phyloP scores from a whole-genome alignment of 2,329 filamentous ascomycete species.

The Ambrosiella cleistominuta region DNA sequence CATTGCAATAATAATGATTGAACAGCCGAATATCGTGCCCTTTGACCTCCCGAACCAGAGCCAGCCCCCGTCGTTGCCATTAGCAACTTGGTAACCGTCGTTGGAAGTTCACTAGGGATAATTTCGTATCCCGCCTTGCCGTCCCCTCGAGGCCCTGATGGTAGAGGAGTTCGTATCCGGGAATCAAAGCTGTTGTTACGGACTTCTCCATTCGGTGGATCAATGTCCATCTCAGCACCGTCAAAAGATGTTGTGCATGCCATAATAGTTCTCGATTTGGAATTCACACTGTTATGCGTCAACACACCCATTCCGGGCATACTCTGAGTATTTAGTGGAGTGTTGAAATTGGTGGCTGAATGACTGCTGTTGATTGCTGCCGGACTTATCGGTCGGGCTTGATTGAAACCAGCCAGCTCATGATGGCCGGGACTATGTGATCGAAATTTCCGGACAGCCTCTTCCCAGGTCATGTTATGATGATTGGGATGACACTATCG shows the following conservation, averaged over 20 bases:
- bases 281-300: too few relatives aligned
- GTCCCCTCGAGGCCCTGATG: constrained; percentile 37
- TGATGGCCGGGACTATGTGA: constrained; percentile 34
- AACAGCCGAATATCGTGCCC: constrained; percentile 35
- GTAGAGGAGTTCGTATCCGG: constrained; percentile 37
- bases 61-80: not conserved
- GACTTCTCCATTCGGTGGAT: constrained; percentile 19
- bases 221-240: constrained; percentile 38
- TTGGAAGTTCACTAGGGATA: constrained; percentile 35
- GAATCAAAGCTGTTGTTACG: constrained; percentile 24
- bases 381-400: constrained; percentile 30
- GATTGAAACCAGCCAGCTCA: constrained; percentile 27
- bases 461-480: constrained; percentile 44
- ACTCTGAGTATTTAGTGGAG: not conserved
- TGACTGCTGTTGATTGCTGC: constrained; percentile 15
- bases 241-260: not conserved
- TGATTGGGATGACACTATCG: constrained; percentile 39
- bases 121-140: constrained; percentile 31
- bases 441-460: constrained; percentile 36
- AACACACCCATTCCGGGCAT: too few relatives aligned
- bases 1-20: constrained; percentile 37
- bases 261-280: too few relatives aligned
- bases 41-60: not conserved
- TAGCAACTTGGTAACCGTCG: constrained; percentile 30
- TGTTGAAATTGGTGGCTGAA: not conserved